phyloP scores from a whole-genome alignment of 2,329 filamentous ascomycete genomes.

The Diatrype stigma region DNA sequence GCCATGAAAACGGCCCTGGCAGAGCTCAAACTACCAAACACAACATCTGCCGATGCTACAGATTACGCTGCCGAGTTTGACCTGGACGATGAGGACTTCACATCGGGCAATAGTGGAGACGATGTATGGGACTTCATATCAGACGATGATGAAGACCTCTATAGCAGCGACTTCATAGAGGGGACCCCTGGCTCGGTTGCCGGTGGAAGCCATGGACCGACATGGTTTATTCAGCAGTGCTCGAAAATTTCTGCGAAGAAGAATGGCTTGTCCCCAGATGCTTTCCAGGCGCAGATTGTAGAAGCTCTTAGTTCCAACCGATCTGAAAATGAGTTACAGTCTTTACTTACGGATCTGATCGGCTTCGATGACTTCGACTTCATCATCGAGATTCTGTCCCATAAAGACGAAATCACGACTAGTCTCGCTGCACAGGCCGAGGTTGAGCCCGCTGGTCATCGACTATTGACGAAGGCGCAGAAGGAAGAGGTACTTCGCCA shows the following conservation, averaged over 20 bases:
- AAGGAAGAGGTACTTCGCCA: constrained; percentile 72
- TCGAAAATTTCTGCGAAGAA: constrained; percentile 59
- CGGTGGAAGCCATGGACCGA: constrained; percentile 44
- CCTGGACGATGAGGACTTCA: constrained; percentile 56
- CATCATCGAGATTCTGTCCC: constrained; percentile 81
- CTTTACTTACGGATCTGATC: constrained; percentile 80
- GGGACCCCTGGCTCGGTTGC: constrained; percentile 28
- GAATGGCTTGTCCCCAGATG: constrained; percentile 61
- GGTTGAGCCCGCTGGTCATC: constrained; percentile 35
- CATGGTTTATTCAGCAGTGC: constrained; percentile 73
- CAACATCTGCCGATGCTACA: constrained; percentile 35
- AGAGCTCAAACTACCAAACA: constrained; percentile 54
- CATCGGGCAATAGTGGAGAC: constrained; percentile 60
- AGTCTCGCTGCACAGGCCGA: constrained; percentile 32
- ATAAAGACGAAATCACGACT: constrained; percentile 64
- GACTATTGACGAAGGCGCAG: constrained; percentile 70
- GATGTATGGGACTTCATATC: constrained; percentile 94
- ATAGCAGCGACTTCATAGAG: constrained; percentile 62
- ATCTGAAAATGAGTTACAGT: constrained; percentile 84
- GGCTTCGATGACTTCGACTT: constrained; percentile 93
- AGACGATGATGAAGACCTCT: constrained; percentile 61
- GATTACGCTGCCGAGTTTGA: constrained; percentile 57
- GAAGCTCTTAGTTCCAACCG: constrained; percentile 65
- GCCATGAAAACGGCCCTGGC: constrained; percentile 85
- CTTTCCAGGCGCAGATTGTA: constrained; percentile 74